These are phyloP conservation scores for Alternaria sp. DNA, from an alignment of 2,329 filamentous ascomycete genomes.

Conservation along the genomic window DNA sequence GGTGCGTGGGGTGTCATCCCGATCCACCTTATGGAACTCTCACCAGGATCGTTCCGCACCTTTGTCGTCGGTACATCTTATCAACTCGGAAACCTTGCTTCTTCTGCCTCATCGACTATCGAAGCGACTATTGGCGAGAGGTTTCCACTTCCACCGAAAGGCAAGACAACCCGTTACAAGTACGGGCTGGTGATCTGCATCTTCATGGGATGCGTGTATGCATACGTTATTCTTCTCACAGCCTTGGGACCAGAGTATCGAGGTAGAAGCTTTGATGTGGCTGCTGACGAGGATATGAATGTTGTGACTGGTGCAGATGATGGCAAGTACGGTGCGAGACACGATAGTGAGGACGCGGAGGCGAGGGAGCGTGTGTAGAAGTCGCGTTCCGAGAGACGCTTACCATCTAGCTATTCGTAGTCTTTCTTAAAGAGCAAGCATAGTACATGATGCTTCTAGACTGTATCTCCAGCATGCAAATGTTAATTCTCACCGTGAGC, in stretches of 20 bases:
- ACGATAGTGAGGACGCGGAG: conserved; percentile 12
- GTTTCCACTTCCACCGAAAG: conserved; percentile 70
- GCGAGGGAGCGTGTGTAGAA: background rate
- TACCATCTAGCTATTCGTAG: background rate
- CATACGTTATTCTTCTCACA: conserved; percentile 67
- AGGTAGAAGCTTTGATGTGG: conserved; percentile 40
- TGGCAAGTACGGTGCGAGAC: conserved; percentile 15
- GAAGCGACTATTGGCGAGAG: conserved; percentile 76
- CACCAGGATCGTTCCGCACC: conserved; percentile 73
- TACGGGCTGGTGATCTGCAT: conserved; percentile 89
- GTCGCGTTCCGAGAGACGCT: background rate
- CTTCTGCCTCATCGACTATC: conserved; percentile 74
- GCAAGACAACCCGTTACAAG: conserved; percentile 45
- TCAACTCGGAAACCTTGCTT: conserved; percentile 78
- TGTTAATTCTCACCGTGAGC: background rate
- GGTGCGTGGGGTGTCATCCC: conserved; percentile 55
- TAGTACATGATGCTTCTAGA: background rate
- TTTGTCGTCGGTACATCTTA: conserved; percentile 77
- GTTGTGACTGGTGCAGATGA: conserved; percentile 26
- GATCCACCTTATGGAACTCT: conserved; percentile 79
- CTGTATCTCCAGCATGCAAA: background rate
- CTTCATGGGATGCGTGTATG: conserved; percentile 86
- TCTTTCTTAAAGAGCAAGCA: background rate
- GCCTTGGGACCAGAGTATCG: conserved; percentile 65
- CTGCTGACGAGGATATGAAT: conserved; percentile 43